Evolutionary conservation across 345 rosid species (phyloP).

Genomic region (Sonneratia alba): DNA sequence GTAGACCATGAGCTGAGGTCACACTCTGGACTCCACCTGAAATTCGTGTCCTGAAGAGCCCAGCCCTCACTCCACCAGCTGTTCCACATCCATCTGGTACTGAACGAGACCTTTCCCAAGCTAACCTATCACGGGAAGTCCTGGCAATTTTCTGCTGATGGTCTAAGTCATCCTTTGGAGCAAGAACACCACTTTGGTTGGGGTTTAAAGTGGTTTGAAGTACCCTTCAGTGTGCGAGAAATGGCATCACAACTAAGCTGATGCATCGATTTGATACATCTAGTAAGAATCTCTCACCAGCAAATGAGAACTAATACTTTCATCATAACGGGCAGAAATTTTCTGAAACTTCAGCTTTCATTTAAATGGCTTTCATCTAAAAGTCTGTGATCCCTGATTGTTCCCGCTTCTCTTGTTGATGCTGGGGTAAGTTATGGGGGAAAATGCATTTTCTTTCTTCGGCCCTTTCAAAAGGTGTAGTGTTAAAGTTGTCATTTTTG

Average conservation of each 20-base stretch:
- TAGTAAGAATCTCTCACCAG: neutral
- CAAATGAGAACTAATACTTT: neutral
- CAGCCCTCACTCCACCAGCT: constrained; percentile 52
- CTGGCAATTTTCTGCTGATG: constrained; percentile 16
- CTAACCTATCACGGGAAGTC: constrained; percentile 26
- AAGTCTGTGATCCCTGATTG: too few relatives aligned
- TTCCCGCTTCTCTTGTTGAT: neutral
- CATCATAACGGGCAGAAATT: neutral
- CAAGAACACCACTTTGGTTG: neutral
- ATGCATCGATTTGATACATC: neutral
- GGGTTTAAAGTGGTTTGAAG: neutral
- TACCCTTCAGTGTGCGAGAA: neutral
- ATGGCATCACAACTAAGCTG: neutral
- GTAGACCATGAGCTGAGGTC: constrained; percentile 90
- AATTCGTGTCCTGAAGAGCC: constrained; percentile 91
- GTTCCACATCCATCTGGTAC: constrained; percentile 33
- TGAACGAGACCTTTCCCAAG: constrained; percentile 34
- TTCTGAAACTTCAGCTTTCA: too few relatives aligned
- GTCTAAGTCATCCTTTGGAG: constrained; percentile 33
- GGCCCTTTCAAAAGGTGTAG: neutral
- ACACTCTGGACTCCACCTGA: constrained; percentile 98
- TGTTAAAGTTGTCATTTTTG: neutral
- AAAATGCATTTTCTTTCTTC: neutral
- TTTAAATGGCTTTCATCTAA: too few relatives aligned
- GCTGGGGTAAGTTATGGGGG: neutral